These are phyloP conservation scores for Pilaira anomala DNA, from an alignment of 192 early-diverging fungal genomes.

Conservation along the genomic window DNA sequence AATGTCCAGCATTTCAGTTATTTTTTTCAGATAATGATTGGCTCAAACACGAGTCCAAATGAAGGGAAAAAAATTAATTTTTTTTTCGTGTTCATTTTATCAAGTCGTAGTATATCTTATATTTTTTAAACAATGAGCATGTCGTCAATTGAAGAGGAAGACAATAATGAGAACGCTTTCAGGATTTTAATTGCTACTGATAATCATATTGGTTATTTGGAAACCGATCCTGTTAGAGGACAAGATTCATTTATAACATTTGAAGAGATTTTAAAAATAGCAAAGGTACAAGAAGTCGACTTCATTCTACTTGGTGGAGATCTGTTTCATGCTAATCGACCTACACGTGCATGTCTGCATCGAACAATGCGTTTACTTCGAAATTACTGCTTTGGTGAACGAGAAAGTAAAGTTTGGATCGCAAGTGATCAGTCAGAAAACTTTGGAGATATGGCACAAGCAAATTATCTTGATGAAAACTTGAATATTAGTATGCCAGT, in stretches of 20 bases:
- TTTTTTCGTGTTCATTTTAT: too few species aligned
- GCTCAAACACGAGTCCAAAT: too few species aligned
- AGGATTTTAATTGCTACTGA: constrained; percentile 86
- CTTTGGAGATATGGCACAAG: constrained; percentile 64
- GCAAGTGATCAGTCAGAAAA: constrained; percentile 73
- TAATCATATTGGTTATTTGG: constrained; percentile 91
- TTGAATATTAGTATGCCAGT: constrained; percentile 81
- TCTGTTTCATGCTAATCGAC: constrained; percentile 94
- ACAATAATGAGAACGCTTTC: constrained; percentile 30
- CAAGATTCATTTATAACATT: constrained; percentile 85
- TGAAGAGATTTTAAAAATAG: constrained; percentile 84
- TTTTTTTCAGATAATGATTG: too few species aligned
- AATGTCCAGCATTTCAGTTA: too few species aligned
- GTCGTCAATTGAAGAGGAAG: too few species aligned
- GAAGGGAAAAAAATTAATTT: too few species aligned
- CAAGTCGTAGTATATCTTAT: too few species aligned
- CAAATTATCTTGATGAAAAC: constrained; percentile 89
- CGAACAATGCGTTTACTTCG: constrained; percentile 68
- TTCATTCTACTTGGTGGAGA: constrained; percentile 93
- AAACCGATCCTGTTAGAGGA: constrained; percentile 82
- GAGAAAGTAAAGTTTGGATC: constrained; percentile 64
- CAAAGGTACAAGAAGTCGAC: constrained; percentile 70
- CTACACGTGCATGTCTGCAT: constrained; percentile 74
- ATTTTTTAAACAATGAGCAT: too few species aligned
- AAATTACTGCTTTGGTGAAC: constrained; percentile 63